Base-by-base conservation (phyloP, 2,329 filamentous ascomycete species). In the Zymoseptoria crescenta region DNA sequence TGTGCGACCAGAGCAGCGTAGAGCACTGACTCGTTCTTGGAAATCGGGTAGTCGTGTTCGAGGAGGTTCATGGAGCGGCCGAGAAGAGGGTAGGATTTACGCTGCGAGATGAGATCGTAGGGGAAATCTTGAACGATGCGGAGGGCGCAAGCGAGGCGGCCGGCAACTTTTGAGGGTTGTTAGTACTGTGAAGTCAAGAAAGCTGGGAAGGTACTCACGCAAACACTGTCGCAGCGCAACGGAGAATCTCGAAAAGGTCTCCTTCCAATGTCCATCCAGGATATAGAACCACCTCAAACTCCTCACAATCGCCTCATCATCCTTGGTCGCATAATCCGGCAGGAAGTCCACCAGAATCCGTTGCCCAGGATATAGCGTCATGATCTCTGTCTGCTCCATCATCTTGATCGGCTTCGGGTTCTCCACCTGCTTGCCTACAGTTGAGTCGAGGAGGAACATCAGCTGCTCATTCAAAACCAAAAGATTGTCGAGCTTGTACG, bases 281-380 rank as follows among this genome's bases (percentile, higher is more conserved):
- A 89, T 81, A 59, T 89, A 77, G 71, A 93, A 86, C 92, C 93
- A 97, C 69, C 95, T 89, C 60, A 96, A 76, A 45, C 88, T 86
- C 58, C 87, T 83, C 52, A 96, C 90, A 55, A 96, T 80, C 35
- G 87, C 83, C 62, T 93, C 87, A 60, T 87, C 83, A 50, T 80
- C 74, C 7, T 84, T 80, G 8, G 86, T 76, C 8, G 74, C 60
- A 13, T 84, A 79, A 1, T 84, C 83, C 63, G 56, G 62, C 27
- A 92, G 83, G 68, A 96, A 89, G 60, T 88, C 84, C 5, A 81
- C 77, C 69, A 81, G 85, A 57, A 96, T 82, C n/a, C 82, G 79
- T 35, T 85, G 82, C 28, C 87, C 83, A 30, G 78, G 77, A 63
- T 78, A 79, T 28, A 76, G 66, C 8, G 76, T 72, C 16, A 57